Evolutionary conservation across 2,329 filamentous ascomycete species (phyloP), one percentile per base, ranked within the genome.

Genomic region (Penicillium sp.): DNA sequence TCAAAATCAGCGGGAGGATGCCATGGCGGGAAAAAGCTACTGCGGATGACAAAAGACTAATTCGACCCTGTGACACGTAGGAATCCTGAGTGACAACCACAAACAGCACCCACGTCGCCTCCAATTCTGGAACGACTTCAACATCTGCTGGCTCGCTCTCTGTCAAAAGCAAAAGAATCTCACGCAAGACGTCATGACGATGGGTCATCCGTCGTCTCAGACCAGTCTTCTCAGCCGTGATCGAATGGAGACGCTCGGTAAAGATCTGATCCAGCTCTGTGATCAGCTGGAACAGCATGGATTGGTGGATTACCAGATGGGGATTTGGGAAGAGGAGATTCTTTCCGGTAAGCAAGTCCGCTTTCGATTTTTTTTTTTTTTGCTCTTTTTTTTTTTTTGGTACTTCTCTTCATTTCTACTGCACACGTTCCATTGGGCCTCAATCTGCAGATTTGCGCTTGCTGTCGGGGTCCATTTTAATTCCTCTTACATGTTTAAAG

Each of bases 271-370:
- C 47, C 80, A 83, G 43, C 76, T 95, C 43, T 95, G 90, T 65
- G 90, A 97, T 65, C 81, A 81, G 43, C 80, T 97, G 53, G 91
- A 97, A 68, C 84, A 86, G 57, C 85, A 94, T 64, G 93, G 93
- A n/a, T 74, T 98, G 41, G 89, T 98, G 9, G 93, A 98, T 71
- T 98, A 97, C 66, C 86, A 97, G 63, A 94, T 95, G 73, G 93
- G 93, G 7, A 88, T 97, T 26, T 94, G 89, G 81, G 93, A 97
- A 70, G 90, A 97, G 65, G 83, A 88, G 63, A 96, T 97, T 59
- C 81, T 93, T 58, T 80, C 81, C 49, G 79, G 90, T 95, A 75
- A 71, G 87, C 77, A 32, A 8, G 24, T 41, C 9, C 6, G 13
- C 13, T 35, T 13, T 28, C 13, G 12, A 4, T 9, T 5, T 18